Conservation (phyloP, 306 rosid genomes). For the Ziziphus jujuba region DNA sequence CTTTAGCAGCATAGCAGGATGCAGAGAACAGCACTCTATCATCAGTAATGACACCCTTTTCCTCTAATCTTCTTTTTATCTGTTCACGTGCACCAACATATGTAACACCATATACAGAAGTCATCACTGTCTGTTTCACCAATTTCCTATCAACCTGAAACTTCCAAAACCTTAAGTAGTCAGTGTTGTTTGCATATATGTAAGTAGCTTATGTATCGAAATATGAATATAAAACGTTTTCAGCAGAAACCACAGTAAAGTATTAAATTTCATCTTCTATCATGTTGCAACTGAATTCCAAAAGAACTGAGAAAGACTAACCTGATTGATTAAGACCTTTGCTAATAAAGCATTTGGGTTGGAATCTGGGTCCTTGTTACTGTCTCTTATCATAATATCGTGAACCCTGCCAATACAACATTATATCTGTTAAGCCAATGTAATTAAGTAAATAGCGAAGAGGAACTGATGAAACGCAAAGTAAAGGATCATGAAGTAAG, state of each 20-base stretch:
- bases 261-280: conserved; percentile 7
- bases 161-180: conserved; percentile 25
- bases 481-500: not conserved
- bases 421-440: not conserved
- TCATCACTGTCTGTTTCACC: conserved; percentile 91
- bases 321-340: conserved; percentile 69
- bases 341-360: conserved; percentile 69
- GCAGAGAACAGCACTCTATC: conserved; percentile 63
- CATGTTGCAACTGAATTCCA: conserved; percentile 15
- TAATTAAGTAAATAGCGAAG: not conserved
- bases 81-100: conserved; percentile 88
- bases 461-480: not conserved
- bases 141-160: conserved; percentile 86
- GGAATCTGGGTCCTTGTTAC: conserved; percentile 59
- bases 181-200: not conserved
- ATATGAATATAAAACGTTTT: not conserved
- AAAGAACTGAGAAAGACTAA: conserved; percentile 25
- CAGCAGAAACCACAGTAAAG: conserved; percentile 11
- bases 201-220: not conserved
- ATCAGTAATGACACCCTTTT: conserved; percentile 74
- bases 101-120: conserved; percentile 90
- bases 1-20: conserved; percentile 86
- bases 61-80: conserved; percentile 78
- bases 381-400: conserved; percentile 68
- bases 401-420: conserved; percentile 59